Evolutionary conservation across 2,329 filamentous ascomycete genomes (phyloP).

Genomic region (Drechslerella dactyloides): DNA sequence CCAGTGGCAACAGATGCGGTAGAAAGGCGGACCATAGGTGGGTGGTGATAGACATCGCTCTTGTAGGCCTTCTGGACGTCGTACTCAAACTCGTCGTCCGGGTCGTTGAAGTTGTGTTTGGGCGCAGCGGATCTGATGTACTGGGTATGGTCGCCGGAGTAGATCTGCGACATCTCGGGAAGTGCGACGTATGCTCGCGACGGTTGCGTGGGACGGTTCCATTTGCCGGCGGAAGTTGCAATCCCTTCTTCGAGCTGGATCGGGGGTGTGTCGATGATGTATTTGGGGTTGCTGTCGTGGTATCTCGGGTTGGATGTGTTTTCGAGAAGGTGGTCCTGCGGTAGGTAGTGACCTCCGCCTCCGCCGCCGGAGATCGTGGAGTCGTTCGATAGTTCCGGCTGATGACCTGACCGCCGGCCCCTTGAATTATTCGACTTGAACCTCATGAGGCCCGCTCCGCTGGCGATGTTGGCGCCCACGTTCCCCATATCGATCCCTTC

Average conservation of each 20-base stretch:
- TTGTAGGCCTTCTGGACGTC: conserved; percentile 48
- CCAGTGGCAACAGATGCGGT: conserved; percentile 50
- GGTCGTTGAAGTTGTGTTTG: conserved; percentile 49
- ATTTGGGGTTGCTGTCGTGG: conserved; percentile 42
- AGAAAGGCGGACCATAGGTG: conserved; percentile 38
- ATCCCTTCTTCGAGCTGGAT: conserved; percentile 48
- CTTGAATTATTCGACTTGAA: conserved; percentile 31
- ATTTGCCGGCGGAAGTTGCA: conserved; percentile 12
- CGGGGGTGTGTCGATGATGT: conserved; percentile 37
- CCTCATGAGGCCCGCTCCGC: conserved; percentile 31
- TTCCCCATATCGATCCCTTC: conserved; percentile 7
- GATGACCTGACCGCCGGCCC: conserved; percentile 28
- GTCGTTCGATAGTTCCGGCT: conserved; percentile 45
- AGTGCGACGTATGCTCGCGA: conserved; percentile 37
- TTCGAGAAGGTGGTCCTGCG: conserved; percentile 40
- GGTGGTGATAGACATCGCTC: conserved; percentile 46
- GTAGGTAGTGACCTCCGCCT: conserved; percentile 27
- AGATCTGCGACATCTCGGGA: conserved; percentile 47
- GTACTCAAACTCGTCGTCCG: conserved; percentile 42
- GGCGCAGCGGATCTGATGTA: conserved; percentile 41
- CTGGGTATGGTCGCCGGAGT: conserved; percentile 45
- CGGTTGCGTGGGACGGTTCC: conserved; percentile 31
- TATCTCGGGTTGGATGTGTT: conserved; percentile 13
- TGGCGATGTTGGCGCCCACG: conserved; percentile 11
- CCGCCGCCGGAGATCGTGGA: conserved; percentile 32